Conservation (phyloP, 2,329 filamentous ascomycete genomes). For the Ophiostoma tasmaniense region DNA sequence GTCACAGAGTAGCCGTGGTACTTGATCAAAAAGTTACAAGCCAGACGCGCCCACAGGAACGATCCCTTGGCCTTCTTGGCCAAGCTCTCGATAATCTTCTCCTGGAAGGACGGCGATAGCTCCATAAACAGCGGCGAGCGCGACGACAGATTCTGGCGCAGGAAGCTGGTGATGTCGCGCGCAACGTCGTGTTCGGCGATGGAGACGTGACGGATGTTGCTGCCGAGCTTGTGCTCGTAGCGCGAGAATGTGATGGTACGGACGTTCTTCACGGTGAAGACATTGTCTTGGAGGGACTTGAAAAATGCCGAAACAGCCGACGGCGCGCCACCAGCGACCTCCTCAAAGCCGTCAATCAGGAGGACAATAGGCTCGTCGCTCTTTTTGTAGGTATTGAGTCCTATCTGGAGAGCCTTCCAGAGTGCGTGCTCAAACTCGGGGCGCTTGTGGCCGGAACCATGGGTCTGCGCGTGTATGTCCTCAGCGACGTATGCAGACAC, state of each 20-base stretch:
- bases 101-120: conserved; percentile 19
- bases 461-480: neutral
- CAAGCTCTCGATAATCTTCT: conserved; percentile 26
- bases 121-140: conserved; percentile 21
- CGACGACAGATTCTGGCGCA: conserved; percentile 23
- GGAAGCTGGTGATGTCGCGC: conserved; percentile 29
- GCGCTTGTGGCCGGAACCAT: neutral
- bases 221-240: conserved; percentile 26
- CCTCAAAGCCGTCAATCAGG: conserved; percentile 32
- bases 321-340: conserved; percentile 25
- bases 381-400: conserved; percentile 27
- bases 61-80: conserved; percentile 29
- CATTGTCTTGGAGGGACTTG: conserved; percentile 26
- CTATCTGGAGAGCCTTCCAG: conserved; percentile 30
- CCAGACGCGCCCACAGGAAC: conserved; percentile 33
- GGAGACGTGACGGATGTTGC: conserved; percentile 26
- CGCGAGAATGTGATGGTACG: conserved; percentile 32
- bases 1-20: conserved; percentile 15
- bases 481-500: conserved; percentile 22
- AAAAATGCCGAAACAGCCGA: conserved; percentile 25
- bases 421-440: conserved; percentile 24
- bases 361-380: conserved; percentile 27
- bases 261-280: conserved; percentile 25
- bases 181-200: conserved; percentile 28
- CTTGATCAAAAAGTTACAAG: conserved; percentile 25